Evolutionary conservation across 2,329 filamentous ascomycete genomes (phyloP).

Genomic region (Sporothrix curviconia): DNA sequence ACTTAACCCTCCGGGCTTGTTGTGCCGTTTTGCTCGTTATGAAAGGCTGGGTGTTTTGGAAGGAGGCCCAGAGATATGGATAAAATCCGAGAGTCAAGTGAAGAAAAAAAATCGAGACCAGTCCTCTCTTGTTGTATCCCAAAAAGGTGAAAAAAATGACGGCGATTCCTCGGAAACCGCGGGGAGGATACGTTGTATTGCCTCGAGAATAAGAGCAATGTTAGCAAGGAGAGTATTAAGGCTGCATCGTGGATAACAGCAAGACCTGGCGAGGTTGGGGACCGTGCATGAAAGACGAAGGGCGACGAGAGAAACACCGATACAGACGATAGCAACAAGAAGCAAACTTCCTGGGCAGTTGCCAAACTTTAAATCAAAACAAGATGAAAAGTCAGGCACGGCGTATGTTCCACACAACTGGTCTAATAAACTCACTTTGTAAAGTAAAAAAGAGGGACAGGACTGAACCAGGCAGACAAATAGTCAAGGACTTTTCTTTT

Average conservation of each 20-base stretch:
- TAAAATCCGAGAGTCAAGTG: too few species aligned
- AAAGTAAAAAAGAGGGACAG: neutral
- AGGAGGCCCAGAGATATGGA: too few species aligned
- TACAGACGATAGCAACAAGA: too few species aligned
- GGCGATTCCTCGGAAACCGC: too few species aligned
- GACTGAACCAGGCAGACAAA: neutral
- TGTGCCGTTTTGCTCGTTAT: too few species aligned
- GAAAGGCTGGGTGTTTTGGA: too few species aligned
- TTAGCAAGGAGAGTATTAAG: neutral
- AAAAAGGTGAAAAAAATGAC: too few species aligned
- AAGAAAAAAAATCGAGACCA: too few species aligned
- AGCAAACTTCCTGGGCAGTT: neutral
- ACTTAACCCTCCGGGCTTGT: too few species aligned
- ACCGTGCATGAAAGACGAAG: neutral
- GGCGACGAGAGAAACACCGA: neutral
- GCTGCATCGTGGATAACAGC: neutral
- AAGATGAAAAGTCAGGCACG: neutral
- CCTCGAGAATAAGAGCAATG: too few species aligned
- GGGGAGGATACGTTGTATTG: too few species aligned
- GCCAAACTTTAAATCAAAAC: neutral
- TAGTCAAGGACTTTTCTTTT: neutral
- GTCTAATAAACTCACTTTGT: neutral
- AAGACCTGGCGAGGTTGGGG: neutral
- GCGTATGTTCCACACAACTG: neutral
- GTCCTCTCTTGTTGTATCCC: too few species aligned